A percentile compares a stretch with the other conserved stretches of the same genome.
Evolutionary conservation across 2,329 filamentous ascomycete species (phyloP).

Genomic region (Sporothrix schenckii): DNA sequence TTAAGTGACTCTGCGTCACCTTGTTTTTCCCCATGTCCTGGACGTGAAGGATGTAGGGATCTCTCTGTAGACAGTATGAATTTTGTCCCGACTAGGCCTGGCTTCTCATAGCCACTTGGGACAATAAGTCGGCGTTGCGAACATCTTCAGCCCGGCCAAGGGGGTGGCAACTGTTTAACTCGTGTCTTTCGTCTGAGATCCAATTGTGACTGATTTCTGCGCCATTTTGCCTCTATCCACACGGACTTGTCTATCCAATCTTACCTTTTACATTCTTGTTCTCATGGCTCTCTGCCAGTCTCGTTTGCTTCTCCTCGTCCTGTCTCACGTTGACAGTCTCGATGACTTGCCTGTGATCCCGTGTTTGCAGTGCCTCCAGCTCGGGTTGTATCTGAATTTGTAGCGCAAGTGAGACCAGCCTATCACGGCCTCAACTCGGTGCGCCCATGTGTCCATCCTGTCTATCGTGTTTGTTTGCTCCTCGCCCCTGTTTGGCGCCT

Average conservation of each 20-base stretch:
- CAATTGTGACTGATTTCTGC: background rate
- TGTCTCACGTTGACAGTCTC: conserved; percentile 18
- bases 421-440: conserved; percentile 19
- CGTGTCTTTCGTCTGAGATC: too few species aligned
- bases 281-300: background rate
- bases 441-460: background rate
- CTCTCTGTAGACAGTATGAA: too few species aligned
- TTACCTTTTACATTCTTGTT: background rate
- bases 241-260: background rate
- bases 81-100: background rate
- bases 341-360: background rate
- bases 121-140: background rate
- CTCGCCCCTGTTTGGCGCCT: background rate
- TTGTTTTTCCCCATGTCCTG: background rate
- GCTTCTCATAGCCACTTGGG: background rate
- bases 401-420: background rate
- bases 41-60: background rate
- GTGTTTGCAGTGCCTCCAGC: background rate
- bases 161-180: background rate
- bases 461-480: too few species aligned
- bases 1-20: background rate
- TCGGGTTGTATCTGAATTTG: background rate
- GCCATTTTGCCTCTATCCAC: background rate
- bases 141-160: background rate
- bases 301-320: background rate